phyloP scores from a whole-genome alignment of 2,329 filamentous ascomycete species.

The Calonectria pseudoreteaudii region DNA sequence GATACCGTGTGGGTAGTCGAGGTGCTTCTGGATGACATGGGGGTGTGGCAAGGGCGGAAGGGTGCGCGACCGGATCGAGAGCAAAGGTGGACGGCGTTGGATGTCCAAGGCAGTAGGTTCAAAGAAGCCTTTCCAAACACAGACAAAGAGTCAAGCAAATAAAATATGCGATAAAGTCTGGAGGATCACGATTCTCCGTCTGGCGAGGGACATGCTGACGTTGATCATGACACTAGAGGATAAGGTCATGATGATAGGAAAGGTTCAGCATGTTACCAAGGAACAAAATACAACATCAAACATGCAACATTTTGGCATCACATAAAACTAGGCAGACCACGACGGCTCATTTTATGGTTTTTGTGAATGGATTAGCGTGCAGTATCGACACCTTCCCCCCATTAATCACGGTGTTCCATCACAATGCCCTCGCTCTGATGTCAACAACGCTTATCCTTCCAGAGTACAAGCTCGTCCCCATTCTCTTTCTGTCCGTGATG shows the following conservation, averaged over 20 bases:
- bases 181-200: conserved; percentile 15
- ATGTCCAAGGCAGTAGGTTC: conserved; percentile 53
- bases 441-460: conserved; percentile 43
- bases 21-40: conserved; percentile 63
- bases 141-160: not conserved
- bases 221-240: not conserved
- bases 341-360: conserved; percentile 29
- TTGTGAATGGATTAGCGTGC: conserved; percentile 34
- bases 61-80: conserved; percentile 54
- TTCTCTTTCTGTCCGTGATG: conserved; percentile 28
- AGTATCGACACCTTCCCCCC: conserved; percentile 36
- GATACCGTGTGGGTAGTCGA: conserved; percentile 59
- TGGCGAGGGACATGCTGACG: not conserved
- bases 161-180: conserved; percentile 23
- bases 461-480: conserved; percentile 41
- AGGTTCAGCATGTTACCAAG: not conserved
- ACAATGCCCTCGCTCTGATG: conserved; percentile 30
- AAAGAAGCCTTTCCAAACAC: conserved; percentile 51
- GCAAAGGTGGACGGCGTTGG: conserved; percentile 65
- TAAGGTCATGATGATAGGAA: not conserved
- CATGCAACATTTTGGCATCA: not conserved
- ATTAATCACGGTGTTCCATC: conserved; percentile 41
- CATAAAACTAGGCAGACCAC: not conserved
- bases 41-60: conserved; percentile 55
- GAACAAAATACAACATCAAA: not conserved